phyloP scores from a whole-genome alignment of 495 filamentous ascomycete genomes.

The Aspergillus ostianus region DNA sequence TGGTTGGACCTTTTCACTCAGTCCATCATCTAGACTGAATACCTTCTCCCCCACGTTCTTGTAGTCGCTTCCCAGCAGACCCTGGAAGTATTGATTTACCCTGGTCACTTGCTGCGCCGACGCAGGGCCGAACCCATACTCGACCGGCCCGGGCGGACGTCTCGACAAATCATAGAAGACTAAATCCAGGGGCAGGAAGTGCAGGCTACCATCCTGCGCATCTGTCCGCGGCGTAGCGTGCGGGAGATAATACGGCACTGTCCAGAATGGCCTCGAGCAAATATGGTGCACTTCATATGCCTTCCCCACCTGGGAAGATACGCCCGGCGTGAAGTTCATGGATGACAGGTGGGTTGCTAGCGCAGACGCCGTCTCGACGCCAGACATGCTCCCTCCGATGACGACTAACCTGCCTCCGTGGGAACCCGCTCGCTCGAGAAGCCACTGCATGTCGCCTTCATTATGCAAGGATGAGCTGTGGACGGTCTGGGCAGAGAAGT shows the following conservation, averaged over 20 bases:
- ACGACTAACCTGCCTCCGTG: conserved; percentile 65
- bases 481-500: conserved; percentile 38
- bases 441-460: conserved; percentile 22
- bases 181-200: conserved; percentile 76
- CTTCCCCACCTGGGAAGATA: conserved; percentile 25
- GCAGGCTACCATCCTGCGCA: conserved; percentile 29
- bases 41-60: conserved; percentile 25
- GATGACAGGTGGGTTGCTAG: conserved; percentile 70
- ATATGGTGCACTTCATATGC: conserved; percentile 63
- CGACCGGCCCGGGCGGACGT: conserved; percentile 54
- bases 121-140: conserved; percentile 58
- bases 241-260: conserved; percentile 64
- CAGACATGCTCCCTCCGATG: conserved; percentile 82
- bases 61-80: conserved; percentile 63
- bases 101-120: conserved; percentile 49
- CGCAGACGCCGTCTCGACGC: conserved; percentile 70
- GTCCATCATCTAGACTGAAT: background rate
- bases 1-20: conserved; percentile 38
- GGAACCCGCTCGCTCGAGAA: conserved; percentile 6
- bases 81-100: conserved; percentile 53
- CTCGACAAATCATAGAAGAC: conserved; percentile 67
- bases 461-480: conserved; percentile 58
- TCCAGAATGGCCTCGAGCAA: conserved; percentile 67
- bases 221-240: conserved; percentile 16
- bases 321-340: conserved; percentile 40